phyloP scores from a whole-genome alignment of 2,329 filamentous ascomycete genomes.

The Neopestalotiopsis rosae region DNA sequence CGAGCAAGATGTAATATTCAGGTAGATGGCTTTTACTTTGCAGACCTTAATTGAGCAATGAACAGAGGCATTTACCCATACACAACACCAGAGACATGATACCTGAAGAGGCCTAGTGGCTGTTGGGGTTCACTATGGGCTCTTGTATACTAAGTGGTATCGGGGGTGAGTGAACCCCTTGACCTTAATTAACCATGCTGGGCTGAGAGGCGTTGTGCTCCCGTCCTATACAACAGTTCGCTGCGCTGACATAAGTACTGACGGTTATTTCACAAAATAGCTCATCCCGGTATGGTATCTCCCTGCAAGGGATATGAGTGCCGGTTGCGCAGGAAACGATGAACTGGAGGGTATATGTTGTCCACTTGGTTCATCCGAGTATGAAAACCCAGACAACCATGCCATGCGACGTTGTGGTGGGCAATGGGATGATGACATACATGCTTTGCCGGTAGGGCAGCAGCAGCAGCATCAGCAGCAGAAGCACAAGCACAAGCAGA shows the following conservation, averaged over 20 bases:
- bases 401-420: slow-evolving; percentile 3
- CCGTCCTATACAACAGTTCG: neutral
- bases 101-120: neutral
- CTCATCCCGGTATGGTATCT: too few relatives aligned
- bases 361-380: neutral
- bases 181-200: neutral
- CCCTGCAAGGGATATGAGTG: too few relatives aligned
- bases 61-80: neutral
- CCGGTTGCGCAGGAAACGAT: neutral
- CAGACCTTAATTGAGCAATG: too few relatives aligned
- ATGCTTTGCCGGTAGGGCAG: slow-evolving; percentile 2
- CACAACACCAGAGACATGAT: neutral
- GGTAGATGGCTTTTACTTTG: too few relatives aligned
- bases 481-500: neutral
- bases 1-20: too few relatives aligned
- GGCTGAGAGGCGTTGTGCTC: neutral
- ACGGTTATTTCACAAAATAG: neutral
- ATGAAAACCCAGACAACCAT: neutral
- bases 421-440: slow-evolving; percentile 3
- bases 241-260: neutral
- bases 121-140: neutral
- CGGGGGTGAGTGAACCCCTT: neutral
- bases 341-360: neutral
- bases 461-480: neutral
- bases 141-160: neutral